Conservation (phyloP, 768 basidiomycete genomes). For the Cantharellus anzutake region DNA sequence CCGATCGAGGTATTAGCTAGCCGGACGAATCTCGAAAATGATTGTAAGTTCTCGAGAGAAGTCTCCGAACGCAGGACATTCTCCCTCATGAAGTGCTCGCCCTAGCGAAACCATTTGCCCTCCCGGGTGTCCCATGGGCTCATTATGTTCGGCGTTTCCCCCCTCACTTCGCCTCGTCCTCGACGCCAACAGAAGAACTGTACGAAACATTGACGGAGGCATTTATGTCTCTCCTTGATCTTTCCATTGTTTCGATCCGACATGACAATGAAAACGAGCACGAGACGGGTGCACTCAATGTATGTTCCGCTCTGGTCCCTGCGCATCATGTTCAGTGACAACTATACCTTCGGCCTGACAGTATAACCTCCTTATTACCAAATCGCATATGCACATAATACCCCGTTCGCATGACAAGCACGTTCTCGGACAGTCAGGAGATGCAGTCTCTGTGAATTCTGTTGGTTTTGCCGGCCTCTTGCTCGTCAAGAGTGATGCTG, state of each 20-base stretch:
- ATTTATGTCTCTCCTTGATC: conserved; percentile 59
- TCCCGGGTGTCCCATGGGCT: conserved; percentile 55
- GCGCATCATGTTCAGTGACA: not conserved
- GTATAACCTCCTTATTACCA: conserved; percentile 67
- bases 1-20: conserved; percentile 60
- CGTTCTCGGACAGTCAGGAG: conserved; percentile 31
- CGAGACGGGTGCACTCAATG: conserved; percentile 15
- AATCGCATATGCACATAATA: conserved; percentile 71
- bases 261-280: conserved; percentile 33
- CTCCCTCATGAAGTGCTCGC: not conserved
- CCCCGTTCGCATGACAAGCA: conserved; percentile 55
- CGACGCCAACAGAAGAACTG: conserved; percentile 29
- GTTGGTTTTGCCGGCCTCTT: conserved; percentile 83
- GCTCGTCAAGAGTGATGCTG: conserved; percentile 64
- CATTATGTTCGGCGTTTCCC: conserved; percentile 49
- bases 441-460: conserved; percentile 54
- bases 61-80: too few species aligned
- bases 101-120: conserved; percentile 53
- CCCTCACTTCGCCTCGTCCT: conserved; percentile 19
- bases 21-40: conserved; percentile 31
- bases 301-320: not conserved
- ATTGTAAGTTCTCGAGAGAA: conserved; percentile 25
- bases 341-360: conserved; percentile 23
- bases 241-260: conserved; percentile 53
- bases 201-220: conserved; percentile 33